phyloP scores from a whole-genome alignment of 2,329 filamentous ascomycete genomes.

The Blastomyces emzantsi region DNA sequence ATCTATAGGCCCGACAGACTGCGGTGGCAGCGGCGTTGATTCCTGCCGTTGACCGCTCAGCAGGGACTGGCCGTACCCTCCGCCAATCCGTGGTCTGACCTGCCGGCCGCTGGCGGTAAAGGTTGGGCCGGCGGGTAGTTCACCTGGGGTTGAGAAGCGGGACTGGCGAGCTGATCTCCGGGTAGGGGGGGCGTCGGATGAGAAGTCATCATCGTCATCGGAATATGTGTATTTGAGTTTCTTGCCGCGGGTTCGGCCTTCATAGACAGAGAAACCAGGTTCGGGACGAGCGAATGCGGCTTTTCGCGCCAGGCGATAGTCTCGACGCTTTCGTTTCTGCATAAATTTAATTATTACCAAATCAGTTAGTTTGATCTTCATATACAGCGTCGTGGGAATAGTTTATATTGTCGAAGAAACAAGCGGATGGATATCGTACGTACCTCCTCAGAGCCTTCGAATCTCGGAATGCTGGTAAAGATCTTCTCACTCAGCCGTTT shows the following conservation, averaged over 20 bases:
- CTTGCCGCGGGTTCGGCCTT: constrained; percentile 92
- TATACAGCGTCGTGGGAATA: not conserved
- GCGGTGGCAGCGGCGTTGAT: constrained; percentile 38
- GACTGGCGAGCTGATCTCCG: constrained; percentile 54
- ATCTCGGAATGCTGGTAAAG: constrained; percentile 68
- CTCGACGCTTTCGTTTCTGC: constrained; percentile 83
- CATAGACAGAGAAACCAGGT: constrained; percentile 84
- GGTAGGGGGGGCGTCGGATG: constrained; percentile 51
- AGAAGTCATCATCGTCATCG: constrained; percentile 68
- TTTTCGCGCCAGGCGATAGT: constrained; percentile 79
- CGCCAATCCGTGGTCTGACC: constrained; percentile 49
- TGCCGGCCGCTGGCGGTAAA: constrained; percentile 82
- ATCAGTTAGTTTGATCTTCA: constrained; percentile 14
- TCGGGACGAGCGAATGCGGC: constrained; percentile 82
- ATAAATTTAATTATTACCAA: constrained; percentile 10
- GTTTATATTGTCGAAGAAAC: not conserved
- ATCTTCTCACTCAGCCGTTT: constrained; percentile 71
- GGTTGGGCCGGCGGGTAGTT: constrained; percentile 50
- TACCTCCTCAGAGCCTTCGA: constrained; percentile 83
- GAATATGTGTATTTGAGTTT: constrained; percentile 95
- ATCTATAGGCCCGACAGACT: constrained; percentile 17
- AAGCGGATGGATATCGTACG: constrained; percentile 5
- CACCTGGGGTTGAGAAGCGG: constrained; percentile 61
- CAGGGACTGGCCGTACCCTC: constrained; percentile 47
- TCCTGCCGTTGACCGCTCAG: constrained; percentile 42